Evolutionary conservation across 371 early-diverging fungal species (phyloP), one percentile per base, ranked within the genome.

Genomic region (Dinochytrium kinnereticum): DNA sequence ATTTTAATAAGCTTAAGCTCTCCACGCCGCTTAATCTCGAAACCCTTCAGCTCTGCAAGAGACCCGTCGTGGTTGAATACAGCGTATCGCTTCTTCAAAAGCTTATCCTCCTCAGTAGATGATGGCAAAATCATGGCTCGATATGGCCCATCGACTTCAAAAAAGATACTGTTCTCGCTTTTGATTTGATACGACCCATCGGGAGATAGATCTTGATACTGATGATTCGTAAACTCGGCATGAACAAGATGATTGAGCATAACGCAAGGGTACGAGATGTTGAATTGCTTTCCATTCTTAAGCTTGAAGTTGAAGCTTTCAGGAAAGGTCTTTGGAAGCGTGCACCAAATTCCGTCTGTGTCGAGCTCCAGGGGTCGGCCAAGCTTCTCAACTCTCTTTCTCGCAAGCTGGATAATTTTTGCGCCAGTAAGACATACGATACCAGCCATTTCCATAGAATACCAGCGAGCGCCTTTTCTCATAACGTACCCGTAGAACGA

Each of bases 401-500:
- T 90, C 10, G 99, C 99, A 88, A 95, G 90, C 81, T 97, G 98
- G 76, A 99, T 99, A 78, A 99, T 99, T 31, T 89, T 89, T 0
- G 98, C 94, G 19, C 99, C 99, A 0, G 98, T 97, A 76, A 96
- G 80, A 84, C 99, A 99, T 51, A 99, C 99, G 34, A 99, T 95
- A 50, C 99, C 99, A 0, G 98, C 99, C 99, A 99, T 99, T 82
- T 99, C 99, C 89, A 99, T 91, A 0, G 98, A 98, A 81, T 96
- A 97, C 99, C 99, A 99, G 67, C 99, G 93, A 0, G 98, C 95
- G 44, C 98, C 99, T 83, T 97, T 99, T 74, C 98, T 90, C 99
- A 99, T 99, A 37, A 99, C 99, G 86, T 99, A 99, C 33, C 99
- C 99, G 80, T 99, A 99, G 85, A 99, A 99, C 0, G 99, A 99